Evolutionary conservation across 1,139 yeast species (phyloP).

Genomic region (Taphrina pruni): DNA sequence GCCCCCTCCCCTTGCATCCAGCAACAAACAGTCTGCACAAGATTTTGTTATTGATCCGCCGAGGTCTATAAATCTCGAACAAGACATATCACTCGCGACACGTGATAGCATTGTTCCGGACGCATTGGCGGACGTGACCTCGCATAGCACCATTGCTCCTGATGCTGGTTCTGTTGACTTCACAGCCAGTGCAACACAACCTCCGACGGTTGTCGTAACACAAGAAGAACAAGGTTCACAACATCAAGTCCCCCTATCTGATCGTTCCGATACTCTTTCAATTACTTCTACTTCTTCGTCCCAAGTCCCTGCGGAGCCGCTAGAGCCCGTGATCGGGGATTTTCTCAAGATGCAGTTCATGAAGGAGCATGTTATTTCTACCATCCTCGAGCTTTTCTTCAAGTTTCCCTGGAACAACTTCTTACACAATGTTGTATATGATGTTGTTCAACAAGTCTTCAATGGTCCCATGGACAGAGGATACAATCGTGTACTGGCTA

Average conservation of each 20-base stretch:
- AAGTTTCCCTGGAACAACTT: slow-evolving; percentile 97
- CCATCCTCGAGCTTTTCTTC: slow-evolving; percentile 79
- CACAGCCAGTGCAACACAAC: neutral
- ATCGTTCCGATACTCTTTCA: slow-evolving; percentile 40
- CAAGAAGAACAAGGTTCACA: slow-evolving; percentile 12
- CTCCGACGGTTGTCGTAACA: neutral
- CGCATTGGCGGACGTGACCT: neutral
- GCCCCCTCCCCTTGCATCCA: slow-evolving; percentile 6
- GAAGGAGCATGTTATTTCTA: slow-evolving; percentile 79
- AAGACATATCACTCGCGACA: slow-evolving; percentile 6
- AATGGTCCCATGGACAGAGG: slow-evolving; percentile 95
- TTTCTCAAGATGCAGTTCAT: slow-evolving; percentile 80
- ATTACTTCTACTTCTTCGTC: slow-evolving; percentile 43
- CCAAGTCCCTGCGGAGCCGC: slow-evolving; percentile 42
- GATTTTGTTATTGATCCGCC: slow-evolving; percentile 2
- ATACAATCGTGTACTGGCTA: slow-evolving; percentile 84
- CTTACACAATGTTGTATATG: slow-evolving; percentile 95
- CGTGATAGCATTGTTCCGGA: slow-evolving; percentile 6
- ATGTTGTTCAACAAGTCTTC: slow-evolving; percentile 92
- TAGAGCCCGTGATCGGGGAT: slow-evolving; percentile 83
- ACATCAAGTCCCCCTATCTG: slow-evolving; percentile 24
- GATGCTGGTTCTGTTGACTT: neutral
- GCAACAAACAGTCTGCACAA: neutral
- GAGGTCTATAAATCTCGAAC: neutral
- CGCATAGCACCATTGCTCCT: neutral